Base-by-base conservation (phyloP, 2,329 filamentous ascomycete species). In the Verticillium klebahnii region DNA sequence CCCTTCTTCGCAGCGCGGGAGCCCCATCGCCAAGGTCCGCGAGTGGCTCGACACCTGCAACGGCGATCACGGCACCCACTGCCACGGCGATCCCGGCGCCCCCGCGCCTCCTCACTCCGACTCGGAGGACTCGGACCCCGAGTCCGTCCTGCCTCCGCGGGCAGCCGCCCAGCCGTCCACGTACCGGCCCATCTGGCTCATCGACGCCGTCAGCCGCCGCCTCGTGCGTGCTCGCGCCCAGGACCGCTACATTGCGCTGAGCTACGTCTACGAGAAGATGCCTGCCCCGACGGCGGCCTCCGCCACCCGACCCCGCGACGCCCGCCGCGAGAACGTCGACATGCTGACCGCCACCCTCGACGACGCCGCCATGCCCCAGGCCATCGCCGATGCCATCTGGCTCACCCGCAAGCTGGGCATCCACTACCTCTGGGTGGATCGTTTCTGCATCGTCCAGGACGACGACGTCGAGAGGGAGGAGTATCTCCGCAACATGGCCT, bases 361-460 rank as follows among this genome's bases (percentile, higher is more conserved):
- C 17, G 62, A 68, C 29, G 65, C 69, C 9, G 74, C 76, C 17
- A 68, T 80, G 17, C 77, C 76, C 39, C 72, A 75, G 59, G 78
- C 77, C 5, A 75, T 80, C 60, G 61, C 74, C n/a, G 78, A 80
- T 63, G 77, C 77, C 62, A 77, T 80, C 64, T 78, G 76, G 74
- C 67, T 80, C 23, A 71, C 77, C 29, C 75, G 73, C 63, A 79
- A 78, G 68, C 69, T 81, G 12, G 75, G 75, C 1, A 71, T 79
- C 25, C 74, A 74, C 2, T 74, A 78, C 61, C 69, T 82, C 23
- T 82, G 80, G 80, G 75, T 82, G 37, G 80, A 82, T 64, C 71
- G 74, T 37, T 70, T 80, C 57, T 80, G 78, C 59, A 78, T 80
- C 61, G 72, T 78, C 5, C 80, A 82, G 65, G 77, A 80, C 60